Base-by-base conservation (phyloP, 495 filamentous ascomycete species). In the Tuber microsphaerosporum region DNA sequence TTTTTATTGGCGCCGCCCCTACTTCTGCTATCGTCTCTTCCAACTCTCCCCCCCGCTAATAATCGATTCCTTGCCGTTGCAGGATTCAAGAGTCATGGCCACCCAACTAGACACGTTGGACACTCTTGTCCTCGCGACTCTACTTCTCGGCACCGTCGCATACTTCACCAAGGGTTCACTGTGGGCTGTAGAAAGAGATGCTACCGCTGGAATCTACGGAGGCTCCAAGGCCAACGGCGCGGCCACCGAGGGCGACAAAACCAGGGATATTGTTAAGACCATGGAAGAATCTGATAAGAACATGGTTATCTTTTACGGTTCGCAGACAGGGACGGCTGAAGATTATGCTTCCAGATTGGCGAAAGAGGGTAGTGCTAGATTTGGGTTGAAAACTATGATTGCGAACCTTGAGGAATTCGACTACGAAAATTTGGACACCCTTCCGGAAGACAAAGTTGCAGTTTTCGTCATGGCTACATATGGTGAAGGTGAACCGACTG, bases 331-430 rank as follows among this genome's bases (percentile, higher is more conserved):
- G 81, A 99, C 96, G 73, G 95, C 95, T 41, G 95, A 99, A 87
- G 95, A 99, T 82, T 99, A 99, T 80, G 96, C 95, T 73, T 97
- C 96, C n/a, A 88, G 95, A 77, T 83, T 99, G 75, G 94, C 96
- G 71, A 99, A 99, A 87, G 95, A 99, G 84, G 95, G 96, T 77
- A 93, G 93, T 80, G 96, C 94, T 82, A 88, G 95, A 73, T 99
- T 97, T 81, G 95, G 96, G 37, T 87, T 99, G 70, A 97, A 97
- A 86, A 97, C 95, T 74, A 97, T 99, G 94, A 92, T 97, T 12
- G 95, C 94, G 70, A 96, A 99, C 84, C 86, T 99, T 75, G 95
- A 99, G 85, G 95, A 99, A 75, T 99, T 97, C 84, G 96, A 98
- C 84, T 98, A 90, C 83, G 95, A 97, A 43, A 97, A 94, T 79